Evolutionary conservation across 306 rosid species (phyloP).

Genomic region (Prosopis cineraria): DNA sequence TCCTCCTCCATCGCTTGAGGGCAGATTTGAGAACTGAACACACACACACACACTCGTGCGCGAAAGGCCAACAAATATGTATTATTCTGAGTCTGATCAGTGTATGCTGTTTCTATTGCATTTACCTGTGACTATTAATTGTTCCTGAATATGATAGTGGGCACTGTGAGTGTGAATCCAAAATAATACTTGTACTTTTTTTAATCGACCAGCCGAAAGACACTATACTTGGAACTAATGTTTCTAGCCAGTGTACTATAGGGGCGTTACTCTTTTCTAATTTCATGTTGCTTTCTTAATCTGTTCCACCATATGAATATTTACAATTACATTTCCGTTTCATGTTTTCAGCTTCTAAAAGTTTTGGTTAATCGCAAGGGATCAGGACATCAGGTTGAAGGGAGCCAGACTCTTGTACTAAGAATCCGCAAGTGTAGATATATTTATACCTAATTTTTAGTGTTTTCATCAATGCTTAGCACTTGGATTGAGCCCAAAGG

Average conservation of each 20-base stretch:
- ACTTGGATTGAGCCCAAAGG: not conserved
- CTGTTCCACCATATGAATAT: too few species aligned
- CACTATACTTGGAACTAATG: not conserved
- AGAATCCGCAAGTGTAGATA: slow-evolving; percentile 4
- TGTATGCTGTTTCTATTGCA: not conserved
- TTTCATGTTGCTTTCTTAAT: not conserved
- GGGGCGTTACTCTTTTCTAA: not conserved
- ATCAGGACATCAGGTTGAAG: not conserved
- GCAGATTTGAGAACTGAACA: not conserved
- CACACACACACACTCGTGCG: too few species aligned
- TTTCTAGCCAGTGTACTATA: not conserved
- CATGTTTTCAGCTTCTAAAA: not conserved
- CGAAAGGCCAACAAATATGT: not conserved
- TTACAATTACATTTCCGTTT: not conserved
- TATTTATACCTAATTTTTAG: not conserved
- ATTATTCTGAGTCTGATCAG: too few species aligned
- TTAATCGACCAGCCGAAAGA: too few species aligned
- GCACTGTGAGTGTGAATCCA: not conserved
- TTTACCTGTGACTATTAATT: not conserved
- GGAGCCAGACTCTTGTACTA: not conserved
- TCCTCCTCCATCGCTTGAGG: not conserved
- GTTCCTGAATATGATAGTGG: not conserved
- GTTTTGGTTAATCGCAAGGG: not conserved
- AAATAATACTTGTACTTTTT: too few species aligned
- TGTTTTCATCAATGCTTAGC: not conserved